Percentiles rank a stretch among this genome's conserved stretches.
phyloP scores from a whole-genome alignment of 2,329 filamentous ascomycete species.

The Sphaerostilbella broomeana region DNA sequence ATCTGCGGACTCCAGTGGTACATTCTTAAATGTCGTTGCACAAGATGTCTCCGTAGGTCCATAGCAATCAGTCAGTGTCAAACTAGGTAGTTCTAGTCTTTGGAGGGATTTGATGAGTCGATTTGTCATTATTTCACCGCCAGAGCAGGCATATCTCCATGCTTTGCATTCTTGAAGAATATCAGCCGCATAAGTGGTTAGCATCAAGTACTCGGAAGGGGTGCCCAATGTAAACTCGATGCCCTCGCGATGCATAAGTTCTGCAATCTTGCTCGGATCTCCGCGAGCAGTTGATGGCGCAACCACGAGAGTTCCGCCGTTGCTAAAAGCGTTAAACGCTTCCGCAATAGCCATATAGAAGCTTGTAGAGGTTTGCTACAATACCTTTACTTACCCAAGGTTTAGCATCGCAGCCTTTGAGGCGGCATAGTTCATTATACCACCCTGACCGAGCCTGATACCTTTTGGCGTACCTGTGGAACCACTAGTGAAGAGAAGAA shows the following conservation, averaged over 20 bases:
- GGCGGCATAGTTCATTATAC: constrained; percentile 21
- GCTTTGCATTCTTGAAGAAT: constrained; percentile 10
- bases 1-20: too few relatives aligned
- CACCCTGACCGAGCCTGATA: constrained; percentile 25
- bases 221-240: constrained; percentile 34
- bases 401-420: constrained; percentile 19
- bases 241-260: constrained; percentile 28
- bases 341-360: constrained; percentile 35
- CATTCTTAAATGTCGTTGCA: constrained; percentile 7
- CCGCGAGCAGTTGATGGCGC: constrained; percentile 16
- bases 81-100: background rate
- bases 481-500: constrained; percentile 29
- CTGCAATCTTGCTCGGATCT: constrained; percentile 29
- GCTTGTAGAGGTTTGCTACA: constrained; percentile 31
- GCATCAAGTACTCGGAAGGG: constrained; percentile 34
- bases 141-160: constrained; percentile 18
- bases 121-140: constrained; percentile 24
- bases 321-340: constrained; percentile 26
- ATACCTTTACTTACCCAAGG: constrained; percentile 18
- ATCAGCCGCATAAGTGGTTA: constrained; percentile 20
- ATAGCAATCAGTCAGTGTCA: constrained; percentile 21
- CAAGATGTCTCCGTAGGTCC: constrained; percentile 23
- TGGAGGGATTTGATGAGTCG: constrained; percentile 10
- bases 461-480: constrained; percentile 35
- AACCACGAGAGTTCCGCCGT: constrained; percentile 30